Evolutionary conservation across 2,329 filamentous ascomycete genomes (phyloP).

Genomic region (Fusarium euwallaceae): DNA sequence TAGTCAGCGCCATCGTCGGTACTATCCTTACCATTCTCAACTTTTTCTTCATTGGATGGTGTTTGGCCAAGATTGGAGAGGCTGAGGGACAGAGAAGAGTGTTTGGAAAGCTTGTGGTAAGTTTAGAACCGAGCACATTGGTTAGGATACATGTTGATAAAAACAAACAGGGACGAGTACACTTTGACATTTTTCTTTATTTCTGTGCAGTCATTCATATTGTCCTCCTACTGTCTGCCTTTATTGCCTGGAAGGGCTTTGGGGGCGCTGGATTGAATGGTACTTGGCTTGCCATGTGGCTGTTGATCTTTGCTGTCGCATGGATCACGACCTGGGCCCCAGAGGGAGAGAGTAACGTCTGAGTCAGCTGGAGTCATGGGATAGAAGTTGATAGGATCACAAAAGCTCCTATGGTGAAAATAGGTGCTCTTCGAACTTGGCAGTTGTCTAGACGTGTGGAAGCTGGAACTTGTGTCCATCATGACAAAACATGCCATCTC

Average conservation of each 20-base stretch:
- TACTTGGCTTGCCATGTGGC: conserved; percentile 2
- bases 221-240: not conserved
- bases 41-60: conserved; percentile 6
- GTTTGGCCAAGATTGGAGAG: not conserved
- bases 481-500: not conserved
- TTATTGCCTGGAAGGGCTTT: not conserved
- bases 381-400: not conserved
- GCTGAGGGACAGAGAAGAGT: not conserved
- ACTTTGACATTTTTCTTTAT: not conserved
- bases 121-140: not conserved
- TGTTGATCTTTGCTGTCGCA: not conserved
- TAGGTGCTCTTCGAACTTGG: not conserved
- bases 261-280: not conserved
- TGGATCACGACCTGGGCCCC: conserved; percentile 1
- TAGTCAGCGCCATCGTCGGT: not conserved
- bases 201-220: not conserved
- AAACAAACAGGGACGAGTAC: not conserved
- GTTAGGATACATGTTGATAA: no score
- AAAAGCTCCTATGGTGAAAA: not conserved
- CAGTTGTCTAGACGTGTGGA: not conserved
- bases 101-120: not conserved
- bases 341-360: not conserved
- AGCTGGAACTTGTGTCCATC: not conserved
- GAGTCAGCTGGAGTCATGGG: not conserved
- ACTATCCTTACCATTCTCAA: not conserved